Conservation (phyloP, 345 rosid genomes). For the Isatis tinctoria region DNA sequence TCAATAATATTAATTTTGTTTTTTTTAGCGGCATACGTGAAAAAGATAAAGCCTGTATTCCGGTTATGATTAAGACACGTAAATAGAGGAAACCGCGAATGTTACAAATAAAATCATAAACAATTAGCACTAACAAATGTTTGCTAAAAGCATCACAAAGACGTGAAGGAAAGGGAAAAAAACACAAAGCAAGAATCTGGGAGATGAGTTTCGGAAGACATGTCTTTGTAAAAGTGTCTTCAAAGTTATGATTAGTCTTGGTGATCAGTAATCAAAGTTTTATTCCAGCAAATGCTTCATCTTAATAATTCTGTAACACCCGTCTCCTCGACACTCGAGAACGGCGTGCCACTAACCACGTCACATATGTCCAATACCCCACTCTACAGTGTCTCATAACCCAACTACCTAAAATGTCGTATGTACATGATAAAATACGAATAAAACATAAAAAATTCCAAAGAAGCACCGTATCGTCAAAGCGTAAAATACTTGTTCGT, state of each 20-base stretch:
- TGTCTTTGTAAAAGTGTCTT: conserved; percentile 32
- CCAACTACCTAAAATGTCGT: no score
- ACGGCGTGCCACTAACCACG: no score
- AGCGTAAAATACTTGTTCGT: no score
- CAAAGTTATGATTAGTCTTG: conserved; percentile 25
- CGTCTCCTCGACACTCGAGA: no score
- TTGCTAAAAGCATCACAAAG: conserved; percentile 45
- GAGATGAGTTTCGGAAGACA: conserved; percentile 27
- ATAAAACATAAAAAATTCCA: no score
- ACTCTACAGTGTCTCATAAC: no score
- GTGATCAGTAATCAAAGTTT: background rate
- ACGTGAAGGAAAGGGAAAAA: background rate
- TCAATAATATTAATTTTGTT: no score
- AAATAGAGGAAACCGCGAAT: background rate
- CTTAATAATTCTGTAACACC: no score
- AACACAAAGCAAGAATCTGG: conserved; percentile 18
- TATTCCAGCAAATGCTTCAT: background rate
- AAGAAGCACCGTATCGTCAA: no score
- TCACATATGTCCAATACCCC: no score
- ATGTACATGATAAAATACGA: no score
- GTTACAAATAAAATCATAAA: background rate
- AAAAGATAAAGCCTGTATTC: background rate
- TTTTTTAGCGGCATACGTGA: background rate
- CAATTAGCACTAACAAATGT: conserved; percentile 37
- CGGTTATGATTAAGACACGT: background rate